A percentile compares a stretch with the other conserved stretches of the same genome.
Evolutionary conservation across 352 stramenopile species (phyloP).

Genomic region (Pythium diclinum): DNA sequence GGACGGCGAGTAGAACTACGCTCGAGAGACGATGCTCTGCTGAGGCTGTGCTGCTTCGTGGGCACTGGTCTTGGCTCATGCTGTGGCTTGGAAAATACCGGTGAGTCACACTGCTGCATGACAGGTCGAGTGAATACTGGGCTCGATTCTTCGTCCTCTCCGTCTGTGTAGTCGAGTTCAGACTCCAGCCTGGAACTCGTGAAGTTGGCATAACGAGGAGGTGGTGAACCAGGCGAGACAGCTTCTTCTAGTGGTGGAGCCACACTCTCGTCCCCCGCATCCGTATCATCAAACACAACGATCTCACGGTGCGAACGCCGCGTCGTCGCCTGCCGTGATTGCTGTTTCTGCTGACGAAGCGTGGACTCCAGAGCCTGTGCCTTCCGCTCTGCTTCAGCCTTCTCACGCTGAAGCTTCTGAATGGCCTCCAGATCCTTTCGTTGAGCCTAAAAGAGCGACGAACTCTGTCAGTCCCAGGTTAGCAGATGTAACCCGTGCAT

Average conservation of each 20-base stretch:
- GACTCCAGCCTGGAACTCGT: neutral
- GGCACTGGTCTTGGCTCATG: neutral
- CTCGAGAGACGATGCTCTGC: neutral
- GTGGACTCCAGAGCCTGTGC: slow-evolving; percentile 30
- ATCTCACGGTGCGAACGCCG: neutral
- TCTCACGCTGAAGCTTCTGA: slow-evolving; percentile 32
- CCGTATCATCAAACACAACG: slow-evolving; percentile 18
- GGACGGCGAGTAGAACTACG: neutral
- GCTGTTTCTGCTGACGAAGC: slow-evolving; percentile 16
- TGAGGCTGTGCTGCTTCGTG: neutral
- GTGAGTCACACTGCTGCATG: slow-evolving; percentile 23
- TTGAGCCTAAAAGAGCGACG: slow-evolving; percentile 28
- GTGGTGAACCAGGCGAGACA: neutral
- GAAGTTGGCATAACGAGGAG: slow-evolving; percentile 4
- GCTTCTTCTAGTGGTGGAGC: slow-evolving; percentile 14
- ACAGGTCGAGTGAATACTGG: neutral
- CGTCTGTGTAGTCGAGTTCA: slow-evolving; percentile 14
- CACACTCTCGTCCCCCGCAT: slow-evolving; percentile 17
- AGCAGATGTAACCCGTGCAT: too few species aligned
- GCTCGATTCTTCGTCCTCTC: slow-evolving; percentile 1
- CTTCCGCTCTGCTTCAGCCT: slow-evolving; percentile 34
- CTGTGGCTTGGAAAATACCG: slow-evolving; percentile 18
- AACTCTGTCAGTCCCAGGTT: too few species aligned
- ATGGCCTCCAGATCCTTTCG: slow-evolving; percentile 39
- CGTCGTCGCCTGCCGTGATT: neutral